Conservation (phyloP, 2,329 filamentous ascomycete genomes). For the Dothideomycetes sp. region DNA sequence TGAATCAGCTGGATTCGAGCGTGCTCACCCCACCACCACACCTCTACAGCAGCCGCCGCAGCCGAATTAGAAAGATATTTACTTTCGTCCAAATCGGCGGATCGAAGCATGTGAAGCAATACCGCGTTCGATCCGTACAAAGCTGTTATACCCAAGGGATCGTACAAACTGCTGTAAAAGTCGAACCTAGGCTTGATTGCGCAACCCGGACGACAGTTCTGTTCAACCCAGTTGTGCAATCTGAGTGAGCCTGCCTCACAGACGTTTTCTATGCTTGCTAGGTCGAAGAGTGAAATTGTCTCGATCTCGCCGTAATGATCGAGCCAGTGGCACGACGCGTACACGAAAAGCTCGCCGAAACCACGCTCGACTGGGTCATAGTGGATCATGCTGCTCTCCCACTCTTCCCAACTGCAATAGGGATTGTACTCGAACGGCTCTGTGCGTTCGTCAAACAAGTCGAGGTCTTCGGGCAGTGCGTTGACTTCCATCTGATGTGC, state of each 20-base stretch:
- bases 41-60: background rate
- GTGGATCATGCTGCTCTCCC: constrained; percentile 26
- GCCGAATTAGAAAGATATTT: background rate
- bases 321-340: constrained; percentile 30
- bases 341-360: constrained; percentile 27
- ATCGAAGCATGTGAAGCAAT: constrained; percentile 3
- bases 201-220: constrained; percentile 17
- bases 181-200: constrained; percentile 24
- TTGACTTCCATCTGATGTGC: constrained; percentile 20
- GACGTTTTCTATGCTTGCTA: background rate
- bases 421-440: constrained; percentile 17
- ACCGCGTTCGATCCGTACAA: constrained; percentile 28
- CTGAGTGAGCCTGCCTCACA: constrained; percentile 2
- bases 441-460: constrained; percentile 21
- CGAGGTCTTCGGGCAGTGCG: constrained; percentile 22
- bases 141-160: constrained; percentile 29
- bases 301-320: constrained; percentile 24
- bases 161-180: constrained; percentile 26
- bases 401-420: constrained; percentile 24
- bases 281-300: background rate
- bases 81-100: background rate
- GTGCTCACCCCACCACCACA: background rate
- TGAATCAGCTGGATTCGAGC: background rate
- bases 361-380: constrained; percentile 21
- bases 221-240: constrained; percentile 2